Conservation (phyloP, 225 moss, liverwort and hornwort species). For the Pleurozium schreberi region DNA sequence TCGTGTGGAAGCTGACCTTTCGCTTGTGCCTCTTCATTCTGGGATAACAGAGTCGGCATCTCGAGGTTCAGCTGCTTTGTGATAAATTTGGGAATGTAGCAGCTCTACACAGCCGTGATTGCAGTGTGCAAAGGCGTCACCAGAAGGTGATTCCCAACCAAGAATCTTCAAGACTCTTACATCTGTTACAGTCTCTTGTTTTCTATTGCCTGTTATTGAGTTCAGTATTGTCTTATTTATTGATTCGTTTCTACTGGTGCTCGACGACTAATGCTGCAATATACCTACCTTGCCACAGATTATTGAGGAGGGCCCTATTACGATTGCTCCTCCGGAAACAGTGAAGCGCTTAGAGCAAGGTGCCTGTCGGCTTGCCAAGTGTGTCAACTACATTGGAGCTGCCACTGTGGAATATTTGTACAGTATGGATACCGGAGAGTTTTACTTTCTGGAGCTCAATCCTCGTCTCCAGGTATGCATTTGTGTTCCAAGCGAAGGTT, state of each 20-base stretch:
- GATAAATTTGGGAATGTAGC: conserved; percentile 87
- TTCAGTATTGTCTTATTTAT: neutral
- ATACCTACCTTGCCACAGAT: conserved; percentile 34
- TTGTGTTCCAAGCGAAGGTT: neutral
- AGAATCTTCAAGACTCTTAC: neutral
- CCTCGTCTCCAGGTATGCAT: conserved; percentile 84
- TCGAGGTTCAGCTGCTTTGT: conserved; percentile 91
- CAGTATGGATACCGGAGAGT: conserved; percentile 96
- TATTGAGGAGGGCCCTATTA: conserved; percentile 97
- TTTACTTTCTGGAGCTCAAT: conserved; percentile 90
- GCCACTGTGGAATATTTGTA: conserved; percentile 95
- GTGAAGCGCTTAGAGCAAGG: conserved; percentile 83
- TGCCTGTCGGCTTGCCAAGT: conserved; percentile 86
- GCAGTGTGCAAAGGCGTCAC: conserved; percentile 91
- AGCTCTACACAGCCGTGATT: conserved; percentile 93
- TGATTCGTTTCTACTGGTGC: neutral
- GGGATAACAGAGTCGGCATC: conserved; percentile 77
- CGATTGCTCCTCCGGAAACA: conserved; percentile 84
- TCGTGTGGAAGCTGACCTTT: neutral
- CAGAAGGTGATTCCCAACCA: conserved; percentile 54
- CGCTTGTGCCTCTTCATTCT: neutral
- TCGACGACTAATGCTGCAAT: neutral
- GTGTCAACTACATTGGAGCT: conserved; percentile 92
- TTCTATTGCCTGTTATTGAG: neutral
- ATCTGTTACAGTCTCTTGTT: neutral